These are phyloP conservation scores for Paramecium tetraurelia DNA, from an alignment of 73 alveolate genomes.

Conservation along the genomic window DNA sequence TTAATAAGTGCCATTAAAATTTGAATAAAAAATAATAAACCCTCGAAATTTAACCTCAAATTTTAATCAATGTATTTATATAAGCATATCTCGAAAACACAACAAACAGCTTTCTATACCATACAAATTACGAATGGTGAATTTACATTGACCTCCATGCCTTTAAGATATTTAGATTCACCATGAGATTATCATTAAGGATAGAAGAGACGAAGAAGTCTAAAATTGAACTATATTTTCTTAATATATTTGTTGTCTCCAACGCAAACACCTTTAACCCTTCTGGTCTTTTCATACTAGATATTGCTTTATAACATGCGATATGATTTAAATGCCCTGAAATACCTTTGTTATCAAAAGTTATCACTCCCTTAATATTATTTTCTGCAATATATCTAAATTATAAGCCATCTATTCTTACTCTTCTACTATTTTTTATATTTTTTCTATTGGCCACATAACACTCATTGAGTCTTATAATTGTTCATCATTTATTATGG, in stretches of 20 bases:
- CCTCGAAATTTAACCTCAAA: slow-evolving; percentile 40
- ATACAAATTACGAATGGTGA: slow-evolving; percentile 90
- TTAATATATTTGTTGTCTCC: slow-evolving; percentile 67
- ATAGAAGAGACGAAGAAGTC: slow-evolving; percentile 66
- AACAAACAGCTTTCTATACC: slow-evolving; percentile 88
- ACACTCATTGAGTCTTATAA: slow-evolving; percentile 80
- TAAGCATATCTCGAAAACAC: slow-evolving; percentile 85
- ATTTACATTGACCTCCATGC: slow-evolving; percentile 82
- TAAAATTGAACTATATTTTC: slow-evolving; percentile 79
- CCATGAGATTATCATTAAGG: slow-evolving; percentile 56
- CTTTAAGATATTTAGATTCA: slow-evolving; percentile 42
- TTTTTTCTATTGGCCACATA: slow-evolving; percentile 73
- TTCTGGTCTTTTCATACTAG: neutral
- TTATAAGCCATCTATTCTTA: neutral
- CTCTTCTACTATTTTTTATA: slow-evolving; percentile 65
- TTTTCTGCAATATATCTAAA: slow-evolving; percentile 44
- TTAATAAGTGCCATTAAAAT: slow-evolving; percentile 85
- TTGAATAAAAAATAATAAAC: neutral
- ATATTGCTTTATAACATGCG: slow-evolving; percentile 72
- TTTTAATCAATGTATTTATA: slow-evolving; percentile 30
- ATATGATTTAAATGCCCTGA: slow-evolving; percentile 94
- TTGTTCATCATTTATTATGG: slow-evolving; percentile 74
- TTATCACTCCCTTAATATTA: slow-evolving; percentile 78
- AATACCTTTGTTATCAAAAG: slow-evolving; percentile 92
- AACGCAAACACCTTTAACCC: slow-evolving; percentile 63